These are phyloP conservation scores for Lonicera japonica DNA, from an alignment of 129 eudicot species.

Conservation along the genomic window DNA sequence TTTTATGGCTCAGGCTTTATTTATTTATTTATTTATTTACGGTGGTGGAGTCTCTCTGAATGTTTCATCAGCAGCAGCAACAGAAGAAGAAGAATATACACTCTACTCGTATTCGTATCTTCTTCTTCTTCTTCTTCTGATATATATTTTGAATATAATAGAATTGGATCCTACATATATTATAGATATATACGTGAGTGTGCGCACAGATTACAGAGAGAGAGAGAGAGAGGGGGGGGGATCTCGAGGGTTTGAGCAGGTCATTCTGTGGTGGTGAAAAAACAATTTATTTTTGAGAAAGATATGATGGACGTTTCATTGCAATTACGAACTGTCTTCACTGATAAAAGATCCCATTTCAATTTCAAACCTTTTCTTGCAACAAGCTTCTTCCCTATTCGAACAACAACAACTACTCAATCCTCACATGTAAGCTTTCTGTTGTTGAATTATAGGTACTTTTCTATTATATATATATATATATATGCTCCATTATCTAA, in stretches of 20 bases:
- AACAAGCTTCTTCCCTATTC: conserved; percentile 36
- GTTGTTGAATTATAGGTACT: neutral
- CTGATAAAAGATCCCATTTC: conserved; percentile 29
- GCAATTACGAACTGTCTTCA: conserved; percentile 29
- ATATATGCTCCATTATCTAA: too few species aligned
- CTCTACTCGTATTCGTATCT: too few species aligned
- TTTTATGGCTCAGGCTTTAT: too few species aligned
- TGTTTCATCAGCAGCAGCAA: too few species aligned
- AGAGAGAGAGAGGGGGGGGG: too few species aligned
- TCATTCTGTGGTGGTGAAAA: conserved; percentile 18
- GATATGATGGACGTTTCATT: conserved; percentile 50
- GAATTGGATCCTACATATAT: too few species aligned
- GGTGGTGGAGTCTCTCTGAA: too few species aligned
- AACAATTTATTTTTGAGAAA: conserved; percentile 2
- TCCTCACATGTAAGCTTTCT: conserved; percentile 33
- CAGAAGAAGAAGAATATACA: too few species aligned
- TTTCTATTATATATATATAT: too few species aligned
- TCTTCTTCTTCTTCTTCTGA: neutral
- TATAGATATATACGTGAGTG: neutral
- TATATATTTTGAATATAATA: too few species aligned
- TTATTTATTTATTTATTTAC: too few species aligned
- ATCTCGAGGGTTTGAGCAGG: neutral
- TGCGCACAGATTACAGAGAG: conserved; percentile 9
- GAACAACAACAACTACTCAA: conserved; percentile 28
- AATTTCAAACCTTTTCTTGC: conserved; percentile 54